These are phyloP conservation scores for Malassezia nana DNA, from an alignment of 1,284 basidiomycete species.

Conservation along the genomic window DNA sequence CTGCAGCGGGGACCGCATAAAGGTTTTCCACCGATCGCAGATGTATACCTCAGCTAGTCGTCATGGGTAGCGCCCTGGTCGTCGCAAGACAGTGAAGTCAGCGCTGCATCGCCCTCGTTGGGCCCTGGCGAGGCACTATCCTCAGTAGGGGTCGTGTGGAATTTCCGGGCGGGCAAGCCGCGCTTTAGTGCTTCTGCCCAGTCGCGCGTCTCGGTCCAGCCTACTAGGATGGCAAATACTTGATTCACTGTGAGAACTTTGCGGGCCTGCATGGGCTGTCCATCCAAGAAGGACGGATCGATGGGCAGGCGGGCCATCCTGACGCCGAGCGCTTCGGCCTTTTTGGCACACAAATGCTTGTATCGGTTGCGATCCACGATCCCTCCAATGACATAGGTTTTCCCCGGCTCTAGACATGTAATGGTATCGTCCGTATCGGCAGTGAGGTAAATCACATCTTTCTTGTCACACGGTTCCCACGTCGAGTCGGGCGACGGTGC, in stretches of 20 bases:
- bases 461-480: constrained; percentile 4
- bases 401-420: constrained; percentile 64
- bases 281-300: constrained; percentile 10
- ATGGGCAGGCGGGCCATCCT: constrained; percentile 85
- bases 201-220: constrained; percentile 57
- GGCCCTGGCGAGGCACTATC: background rate
- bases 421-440: constrained; percentile 85
- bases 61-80: background rate
- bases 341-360: constrained; percentile 75
- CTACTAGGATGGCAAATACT: constrained; percentile 77
- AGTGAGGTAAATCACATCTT: constrained; percentile 66
- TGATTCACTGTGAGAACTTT: constrained; percentile 98
- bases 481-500: background rate
- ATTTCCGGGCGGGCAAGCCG: constrained; percentile 82
- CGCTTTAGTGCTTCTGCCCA: constrained; percentile 55
- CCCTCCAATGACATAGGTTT: constrained; percentile 90
- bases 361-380: constrained; percentile 93
- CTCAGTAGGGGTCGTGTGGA: constrained; percentile 44
- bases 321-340: constrained; percentile 65
- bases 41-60: constrained; percentile 18
- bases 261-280: constrained; percentile 60
- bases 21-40: constrained; percentile 46
- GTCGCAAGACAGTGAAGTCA: background rate
- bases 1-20: constrained; percentile 45
- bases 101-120: background rate